Percentiles rank a stretch among this genome's conserved stretches.
phyloP scores from a whole-genome alignment of 2,329 filamentous ascomycete genomes.

The Cercospora sesami region DNA sequence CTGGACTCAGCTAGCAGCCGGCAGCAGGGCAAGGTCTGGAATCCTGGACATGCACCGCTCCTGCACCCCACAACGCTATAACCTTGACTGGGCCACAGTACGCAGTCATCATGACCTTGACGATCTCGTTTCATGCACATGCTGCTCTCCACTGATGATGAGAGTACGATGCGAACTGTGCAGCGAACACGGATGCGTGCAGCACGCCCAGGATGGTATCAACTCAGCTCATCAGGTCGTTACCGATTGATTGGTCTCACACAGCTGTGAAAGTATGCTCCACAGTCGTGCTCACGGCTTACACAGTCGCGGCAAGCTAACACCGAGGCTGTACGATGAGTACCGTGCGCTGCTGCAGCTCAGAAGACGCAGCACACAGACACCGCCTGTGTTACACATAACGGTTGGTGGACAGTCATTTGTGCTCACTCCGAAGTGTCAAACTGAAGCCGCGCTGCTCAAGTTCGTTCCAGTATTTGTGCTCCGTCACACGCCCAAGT shows the following conservation, averaged over 20 bases:
- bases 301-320: not conserved
- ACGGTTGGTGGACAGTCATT: not conserved
- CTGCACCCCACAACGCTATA: conserved; percentile 15
- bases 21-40: conserved; percentile 6
- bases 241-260: not conserved
- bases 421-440: not conserved
- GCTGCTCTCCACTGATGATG: not conserved
- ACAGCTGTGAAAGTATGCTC: not conserved
- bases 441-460: not conserved
- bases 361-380: not conserved
- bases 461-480: not conserved
- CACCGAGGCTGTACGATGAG: not conserved
- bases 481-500: not conserved
- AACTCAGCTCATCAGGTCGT: not conserved
- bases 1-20: not conserved
- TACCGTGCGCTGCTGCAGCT: not conserved
- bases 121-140: not conserved
- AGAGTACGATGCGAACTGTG: not conserved
- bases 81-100: not conserved
- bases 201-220: not conserved
- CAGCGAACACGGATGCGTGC: not conserved
- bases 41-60: conserved; percentile 14
- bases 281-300: not conserved
- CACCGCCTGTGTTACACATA: not conserved
- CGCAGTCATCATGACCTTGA: not conserved